Evolutionary conservation across 1,284 basidiomycete genomes (phyloP), one percentile per base, ranked within the genome.

Genomic region (Lignosus rhinocerotis): DNA sequence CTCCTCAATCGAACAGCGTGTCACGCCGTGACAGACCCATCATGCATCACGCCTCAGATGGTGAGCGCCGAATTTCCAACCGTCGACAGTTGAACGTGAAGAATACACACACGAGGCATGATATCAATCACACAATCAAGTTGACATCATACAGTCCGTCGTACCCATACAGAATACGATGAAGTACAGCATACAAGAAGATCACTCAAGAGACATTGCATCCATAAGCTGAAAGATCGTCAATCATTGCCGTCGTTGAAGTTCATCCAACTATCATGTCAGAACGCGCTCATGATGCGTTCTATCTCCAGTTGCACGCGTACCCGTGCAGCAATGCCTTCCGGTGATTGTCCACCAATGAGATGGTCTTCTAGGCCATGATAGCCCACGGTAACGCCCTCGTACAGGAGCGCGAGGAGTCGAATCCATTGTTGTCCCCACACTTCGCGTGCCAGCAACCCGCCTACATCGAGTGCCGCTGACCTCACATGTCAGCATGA

Each of bases 351-450:
- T 0, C 85, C 86, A 14, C 88, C 88, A 33, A 90, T 76, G 31
- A 77, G 69, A 47, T 71, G 76, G 1, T 70, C 76, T 32, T 62
- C 54, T 12, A 56, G 55, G 56, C 75, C 72, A 32, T 76, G 76
- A 44, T 85, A 71, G 3, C 86, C 85, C 4, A 69, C 70, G 0
- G 81, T 87, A 42, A 84, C 80, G 9, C 85, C 85, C 51, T 85
- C 79, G 64, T 88, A 85, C 11, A 94, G 73, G 2, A 88, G 74
- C 32, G 76, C 80, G 39, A 94, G 78, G 47, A 94, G 71, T 70
- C 96, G 96, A 56, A 83, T 74, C 78, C 91, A 90, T 73, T 96
- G 94, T 44, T 76, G 74, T 2, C 93, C 92, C 81, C 86, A 95
- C 6, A 88, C 74, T 30, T 76, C 70, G 55, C 78, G 75, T 8